A percentile compares a stretch with the other conserved stretches of the same genome.
These are phyloP conservation scores for Hamamelis virginiana DNA, from an alignment of 164 flowering plant species.

Conservation along the genomic window DNA sequence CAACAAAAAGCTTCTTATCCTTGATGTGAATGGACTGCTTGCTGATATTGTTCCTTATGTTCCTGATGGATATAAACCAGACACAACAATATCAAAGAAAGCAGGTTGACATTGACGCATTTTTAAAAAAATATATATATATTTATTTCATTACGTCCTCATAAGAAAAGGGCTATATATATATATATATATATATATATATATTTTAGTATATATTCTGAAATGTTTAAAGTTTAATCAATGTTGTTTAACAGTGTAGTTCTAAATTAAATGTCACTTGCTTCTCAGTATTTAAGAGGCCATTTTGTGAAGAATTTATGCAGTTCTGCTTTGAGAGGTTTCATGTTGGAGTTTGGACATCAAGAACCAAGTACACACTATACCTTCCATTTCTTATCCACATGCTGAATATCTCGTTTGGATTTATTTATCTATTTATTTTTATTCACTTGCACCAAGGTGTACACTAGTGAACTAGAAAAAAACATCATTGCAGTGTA, in stretches of 20 bases:
- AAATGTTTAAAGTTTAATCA: not conserved
- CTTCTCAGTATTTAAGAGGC: constrained; percentile 63
- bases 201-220: not conserved
- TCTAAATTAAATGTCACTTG: constrained; percentile 15
- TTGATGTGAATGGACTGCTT: constrained; percentile 70
- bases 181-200: too few species aligned
- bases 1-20: constrained; percentile 60
- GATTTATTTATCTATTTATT: not conserved
- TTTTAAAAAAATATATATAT: too few species aligned
- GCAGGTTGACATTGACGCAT: constrained; percentile 34
- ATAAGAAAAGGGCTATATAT: too few species aligned
- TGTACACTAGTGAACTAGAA: not conserved
- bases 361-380: constrained; percentile 45
- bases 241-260: not conserved
- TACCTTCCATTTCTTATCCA: too few species aligned
- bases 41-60: constrained; percentile 40
- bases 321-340: constrained; percentile 60
- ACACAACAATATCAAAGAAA: constrained; percentile 31
- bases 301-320: constrained; percentile 55
- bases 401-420: constrained; percentile 1
- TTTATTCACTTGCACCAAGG: not conserved
- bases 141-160: too few species aligned
- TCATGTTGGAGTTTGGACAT: constrained; percentile 67
- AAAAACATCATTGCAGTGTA: not conserved
- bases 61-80: constrained; percentile 23